phyloP scores from a whole-genome alignment of 352 stramenopile species.

The Phytophthora syringae region DNA sequence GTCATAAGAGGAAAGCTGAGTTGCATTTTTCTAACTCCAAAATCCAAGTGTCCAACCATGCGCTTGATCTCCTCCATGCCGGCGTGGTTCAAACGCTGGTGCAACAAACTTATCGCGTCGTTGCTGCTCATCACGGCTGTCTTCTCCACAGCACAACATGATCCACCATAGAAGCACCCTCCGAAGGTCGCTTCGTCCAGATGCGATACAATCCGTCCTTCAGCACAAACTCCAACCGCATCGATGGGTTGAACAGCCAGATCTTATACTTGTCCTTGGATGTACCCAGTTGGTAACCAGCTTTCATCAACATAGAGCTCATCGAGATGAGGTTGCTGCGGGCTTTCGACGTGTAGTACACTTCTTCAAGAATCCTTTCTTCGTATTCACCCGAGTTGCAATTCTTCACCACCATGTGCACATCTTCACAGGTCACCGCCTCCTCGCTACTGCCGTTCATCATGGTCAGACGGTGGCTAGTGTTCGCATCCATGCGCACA shows the following conservation, averaged over 20 bases:
- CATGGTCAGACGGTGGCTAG: neutral
- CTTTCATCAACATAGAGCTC: conserved; percentile 18
- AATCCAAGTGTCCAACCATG: neutral
- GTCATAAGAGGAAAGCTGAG: conserved; percentile 6
- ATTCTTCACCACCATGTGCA: conserved; percentile 15
- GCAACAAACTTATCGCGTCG: conserved; percentile 6
- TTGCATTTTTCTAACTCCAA: conserved; percentile 17
- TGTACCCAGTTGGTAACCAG: conserved; percentile 2
- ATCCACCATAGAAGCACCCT: neutral
- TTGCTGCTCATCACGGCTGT: neutral
- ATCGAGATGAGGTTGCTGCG: conserved; percentile 14
- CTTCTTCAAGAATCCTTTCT: neutral
- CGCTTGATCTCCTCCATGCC: conserved; percentile 16
- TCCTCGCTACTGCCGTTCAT: conserved; percentile 10
- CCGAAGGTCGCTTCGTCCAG: neutral
- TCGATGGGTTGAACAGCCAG: conserved; percentile 5
- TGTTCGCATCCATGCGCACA: conserved; percentile 5
- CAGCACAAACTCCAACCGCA: conserved; percentile 14
- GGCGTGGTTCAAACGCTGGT: conserved; percentile 11
- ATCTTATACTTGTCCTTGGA: conserved; percentile 13
- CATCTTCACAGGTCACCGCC: neutral
- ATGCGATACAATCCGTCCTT: conserved; percentile 14
- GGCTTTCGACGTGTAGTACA: conserved; percentile 7
- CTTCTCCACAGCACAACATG: conserved; percentile 10
- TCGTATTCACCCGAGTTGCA: conserved; percentile 4